Evolutionary conservation across 352 stramenopile genomes (phyloP).

Genomic region (Phytophthora meadii): DNA sequence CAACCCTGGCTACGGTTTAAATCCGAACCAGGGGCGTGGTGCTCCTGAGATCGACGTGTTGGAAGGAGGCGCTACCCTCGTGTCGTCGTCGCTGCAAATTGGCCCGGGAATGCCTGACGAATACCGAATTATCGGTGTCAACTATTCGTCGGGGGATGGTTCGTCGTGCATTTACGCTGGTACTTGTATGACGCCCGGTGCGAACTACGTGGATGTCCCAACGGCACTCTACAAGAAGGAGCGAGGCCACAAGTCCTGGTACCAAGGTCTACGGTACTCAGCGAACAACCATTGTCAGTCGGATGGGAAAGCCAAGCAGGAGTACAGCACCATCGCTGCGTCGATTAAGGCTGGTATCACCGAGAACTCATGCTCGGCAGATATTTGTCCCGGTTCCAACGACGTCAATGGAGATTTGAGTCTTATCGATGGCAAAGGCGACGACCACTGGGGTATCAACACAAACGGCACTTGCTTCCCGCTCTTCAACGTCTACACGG

Average conservation of each 20-base stretch:
- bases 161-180: slow-evolving; percentile 45
- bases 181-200: slow-evolving; percentile 46
- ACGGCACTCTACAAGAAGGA: slow-evolving; percentile 42
- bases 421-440: slow-evolving; percentile 52
- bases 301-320: slow-evolving; percentile 36
- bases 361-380: slow-evolving; percentile 43
- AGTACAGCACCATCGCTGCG: slow-evolving; percentile 44
- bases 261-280: slow-evolving; percentile 62
- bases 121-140: slow-evolving; percentile 56
- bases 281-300: slow-evolving; percentile 57
- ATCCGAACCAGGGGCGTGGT: slow-evolving; percentile 84
- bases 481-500: slow-evolving; percentile 54
- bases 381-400: slow-evolving; percentile 49
- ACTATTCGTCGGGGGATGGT: slow-evolving; percentile 28
- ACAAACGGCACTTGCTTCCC: slow-evolving; percentile 55
- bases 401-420: slow-evolving; percentile 53
- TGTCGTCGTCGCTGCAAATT: slow-evolving; percentile 93
- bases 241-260: slow-evolving; percentile 62
- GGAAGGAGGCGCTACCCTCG: slow-evolving; percentile 77
- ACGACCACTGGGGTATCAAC: slow-evolving; percentile 54
- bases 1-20: slow-evolving; percentile 90
- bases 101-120: slow-evolving; percentile 70
- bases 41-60: slow-evolving; percentile 96
- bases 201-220: slow-evolving; percentile 53
- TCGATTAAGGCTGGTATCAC: slow-evolving; percentile 53